These are phyloP conservation scores for Acanthamoeba sp. DNA, from an alignment of 208 protist genomes.

Conservation along the genomic window DNA sequence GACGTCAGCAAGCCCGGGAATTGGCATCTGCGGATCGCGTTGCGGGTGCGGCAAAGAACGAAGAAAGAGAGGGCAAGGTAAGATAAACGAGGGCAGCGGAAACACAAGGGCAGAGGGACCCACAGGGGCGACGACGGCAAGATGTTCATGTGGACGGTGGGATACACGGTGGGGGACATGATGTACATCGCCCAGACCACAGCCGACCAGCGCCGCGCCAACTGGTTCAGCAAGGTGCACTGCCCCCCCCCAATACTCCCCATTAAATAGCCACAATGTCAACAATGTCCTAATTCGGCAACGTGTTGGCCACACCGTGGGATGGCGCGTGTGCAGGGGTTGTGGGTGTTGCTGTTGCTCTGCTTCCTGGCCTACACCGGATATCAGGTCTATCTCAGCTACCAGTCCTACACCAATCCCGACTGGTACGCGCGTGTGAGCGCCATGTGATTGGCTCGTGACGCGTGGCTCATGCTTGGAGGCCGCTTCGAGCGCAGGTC, in stretches of 20 bases:
- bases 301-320: too few relatives aligned
- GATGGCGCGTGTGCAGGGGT: not conserved
- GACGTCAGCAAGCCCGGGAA: too few relatives aligned
- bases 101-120: too few relatives aligned
- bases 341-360: not conserved
- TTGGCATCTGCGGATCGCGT: too few relatives aligned
- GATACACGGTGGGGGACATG: slow-evolving; percentile 23
- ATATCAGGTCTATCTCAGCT: slow-evolving; percentile 26
- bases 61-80: too few relatives aligned
- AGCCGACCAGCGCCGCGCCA: slow-evolving; percentile 21
- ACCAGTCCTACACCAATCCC: slow-evolving; percentile 14
- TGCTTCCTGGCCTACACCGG: slow-evolving; percentile 10
- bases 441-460: not conserved
- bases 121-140: not conserved
- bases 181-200: slow-evolving; percentile 42
- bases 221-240: slow-evolving; percentile 24
- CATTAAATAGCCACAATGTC: too few relatives aligned
- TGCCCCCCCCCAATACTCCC: not conserved
- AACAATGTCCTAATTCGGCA: too few relatives aligned
- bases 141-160: slow-evolving; percentile 57
- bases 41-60: too few relatives aligned
- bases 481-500: not conserved
- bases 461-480: not conserved
- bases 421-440: not conserved
- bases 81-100: too few relatives aligned